These are phyloP conservation scores for Stramenopiles sp. DNA, from an alignment of 352 stramenopile species.

Conservation along the genomic window DNA sequence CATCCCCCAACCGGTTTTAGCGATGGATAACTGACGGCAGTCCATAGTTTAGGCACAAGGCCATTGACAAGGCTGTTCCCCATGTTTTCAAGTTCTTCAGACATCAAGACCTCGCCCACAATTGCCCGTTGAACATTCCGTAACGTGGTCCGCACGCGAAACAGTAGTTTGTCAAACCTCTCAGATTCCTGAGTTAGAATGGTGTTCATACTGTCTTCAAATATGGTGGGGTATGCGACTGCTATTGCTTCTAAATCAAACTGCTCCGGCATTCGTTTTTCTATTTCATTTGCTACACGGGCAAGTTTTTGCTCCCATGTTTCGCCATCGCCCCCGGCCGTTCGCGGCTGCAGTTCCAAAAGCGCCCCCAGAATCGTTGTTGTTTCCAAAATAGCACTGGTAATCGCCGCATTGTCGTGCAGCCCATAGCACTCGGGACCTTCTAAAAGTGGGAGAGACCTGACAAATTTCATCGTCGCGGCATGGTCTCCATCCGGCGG, in stretches of 20 bases:
- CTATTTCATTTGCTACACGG: constrained; percentile 63
- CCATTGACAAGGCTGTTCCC: constrained; percentile 73
- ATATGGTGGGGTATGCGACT: constrained; percentile 51
- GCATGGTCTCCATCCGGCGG: constrained; percentile 20
- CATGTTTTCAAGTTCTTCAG: constrained; percentile 67
- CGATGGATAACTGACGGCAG: constrained; percentile 57
- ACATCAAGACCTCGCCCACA: constrained; percentile 74
- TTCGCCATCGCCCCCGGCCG: constrained; percentile 46
- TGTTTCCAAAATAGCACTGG: constrained; percentile 57
- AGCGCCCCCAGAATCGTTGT: constrained; percentile 59
- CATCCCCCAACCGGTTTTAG: constrained; percentile 70
- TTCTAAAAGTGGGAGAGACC: constrained; percentile 54
- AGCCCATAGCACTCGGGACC: constrained; percentile 55
- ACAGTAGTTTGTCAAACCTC: constrained; percentile 63
- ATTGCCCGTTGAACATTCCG: constrained; percentile 67
- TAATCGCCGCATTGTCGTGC: constrained; percentile 62
- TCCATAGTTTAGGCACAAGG: constrained; percentile 59
- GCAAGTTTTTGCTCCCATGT: constrained; percentile 64
- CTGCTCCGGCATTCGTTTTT: constrained; percentile 33
- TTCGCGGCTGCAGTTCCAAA: constrained; percentile 62
- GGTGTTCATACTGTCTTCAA: constrained; percentile 64
- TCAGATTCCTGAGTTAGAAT: constrained; percentile 66
- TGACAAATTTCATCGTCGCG: constrained; percentile 38
- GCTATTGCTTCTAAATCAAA: constrained; percentile 73
- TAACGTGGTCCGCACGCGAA: constrained; percentile 47